Conservation (phyloP, 306 rosid genomes). For the Lathyrus oleraceus region DNA sequence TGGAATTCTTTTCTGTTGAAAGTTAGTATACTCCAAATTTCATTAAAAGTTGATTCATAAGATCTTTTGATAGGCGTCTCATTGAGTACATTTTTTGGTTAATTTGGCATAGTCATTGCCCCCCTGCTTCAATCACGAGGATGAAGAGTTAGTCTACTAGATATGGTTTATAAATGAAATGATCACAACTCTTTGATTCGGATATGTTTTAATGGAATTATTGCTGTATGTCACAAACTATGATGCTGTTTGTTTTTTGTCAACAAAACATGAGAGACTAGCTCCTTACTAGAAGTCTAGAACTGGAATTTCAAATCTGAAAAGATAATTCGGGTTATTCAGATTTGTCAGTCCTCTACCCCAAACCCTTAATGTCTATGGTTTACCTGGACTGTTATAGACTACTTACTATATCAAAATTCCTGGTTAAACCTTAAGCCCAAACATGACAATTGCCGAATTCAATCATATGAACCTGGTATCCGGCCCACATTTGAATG, state of each 20-base stretch:
- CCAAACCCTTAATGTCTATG: constrained; percentile 4
- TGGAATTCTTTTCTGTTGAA: constrained; percentile 1
- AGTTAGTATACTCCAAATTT: neutral
- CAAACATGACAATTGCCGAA: neutral
- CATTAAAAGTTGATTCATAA: neutral
- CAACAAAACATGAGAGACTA: neutral
- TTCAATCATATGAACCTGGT: neutral
- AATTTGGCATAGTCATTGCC: neutral
- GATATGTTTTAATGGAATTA: constrained; percentile 14
- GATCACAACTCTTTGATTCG: neutral
- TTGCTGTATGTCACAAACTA: neutral
- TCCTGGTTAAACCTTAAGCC: neutral
- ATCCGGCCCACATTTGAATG: neutral
- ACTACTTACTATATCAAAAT: neutral
- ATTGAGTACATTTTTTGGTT: constrained; percentile 5
- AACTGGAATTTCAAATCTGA: neutral
- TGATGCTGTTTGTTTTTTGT: neutral
- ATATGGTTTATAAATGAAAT: constrained; percentile 8
- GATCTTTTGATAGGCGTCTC: neutral
- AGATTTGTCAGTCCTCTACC: neutral
- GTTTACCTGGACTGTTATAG: neutral
- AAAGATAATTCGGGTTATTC: neutral
- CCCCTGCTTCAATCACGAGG: neutral
- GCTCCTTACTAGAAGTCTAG: neutral
- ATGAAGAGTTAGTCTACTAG: neutral